phyloP scores from a whole-genome alignment of 1,284 basidiomycete genomes.

The Coriolopsis trogii region DNA sequence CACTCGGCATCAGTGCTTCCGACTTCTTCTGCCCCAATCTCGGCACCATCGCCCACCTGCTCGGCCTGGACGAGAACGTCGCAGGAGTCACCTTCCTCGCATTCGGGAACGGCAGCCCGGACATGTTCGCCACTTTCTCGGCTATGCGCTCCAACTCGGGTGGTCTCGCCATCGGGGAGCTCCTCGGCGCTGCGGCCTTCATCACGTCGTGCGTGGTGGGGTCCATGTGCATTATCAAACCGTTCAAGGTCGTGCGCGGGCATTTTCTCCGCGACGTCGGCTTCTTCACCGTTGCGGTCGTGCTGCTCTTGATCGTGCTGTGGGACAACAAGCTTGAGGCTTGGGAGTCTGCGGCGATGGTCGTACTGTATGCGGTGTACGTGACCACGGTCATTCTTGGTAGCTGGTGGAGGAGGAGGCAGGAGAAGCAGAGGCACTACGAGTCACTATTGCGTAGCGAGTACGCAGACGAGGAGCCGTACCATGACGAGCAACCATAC shows the following conservation, averaged over 20 bases:
- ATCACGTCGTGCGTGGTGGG: constrained; percentile 96
- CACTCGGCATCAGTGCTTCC: constrained; percentile 89
- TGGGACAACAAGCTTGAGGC: constrained; percentile 76
- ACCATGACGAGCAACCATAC: constrained; percentile 52
- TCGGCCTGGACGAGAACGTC: constrained; percentile 88
- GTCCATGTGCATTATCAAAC: constrained; percentile 93
- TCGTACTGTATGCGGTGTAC: constrained; percentile 81
- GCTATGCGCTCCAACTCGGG: constrained; percentile 89
- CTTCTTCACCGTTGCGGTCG: constrained; percentile 87
- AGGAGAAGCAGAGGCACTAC: constrained; percentile 45
- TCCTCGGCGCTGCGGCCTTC: constrained; percentile 94
- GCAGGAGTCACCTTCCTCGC: constrained; percentile 94
- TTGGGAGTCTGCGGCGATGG: constrained; percentile 77
- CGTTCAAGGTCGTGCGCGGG: constrained; percentile 81
- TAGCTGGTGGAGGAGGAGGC: constrained; percentile 74
- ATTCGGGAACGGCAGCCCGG: constrained; percentile 92
- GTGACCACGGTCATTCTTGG: constrained; percentile 78
- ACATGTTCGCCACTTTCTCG: constrained; percentile 93
- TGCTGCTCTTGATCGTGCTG: constrained; percentile 75
- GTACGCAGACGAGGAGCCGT: constrained; percentile 57
- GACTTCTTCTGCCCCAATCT: constrained; percentile 97
- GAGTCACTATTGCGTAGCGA: constrained; percentile 64
- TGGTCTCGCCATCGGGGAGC: constrained; percentile 90
- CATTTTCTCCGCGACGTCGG: constrained; percentile 93
- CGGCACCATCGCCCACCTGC: constrained; percentile 78